Conservation (phyloP, 2,329 filamentous ascomycete genomes). For the Akanthomyces dipterigenus region DNA sequence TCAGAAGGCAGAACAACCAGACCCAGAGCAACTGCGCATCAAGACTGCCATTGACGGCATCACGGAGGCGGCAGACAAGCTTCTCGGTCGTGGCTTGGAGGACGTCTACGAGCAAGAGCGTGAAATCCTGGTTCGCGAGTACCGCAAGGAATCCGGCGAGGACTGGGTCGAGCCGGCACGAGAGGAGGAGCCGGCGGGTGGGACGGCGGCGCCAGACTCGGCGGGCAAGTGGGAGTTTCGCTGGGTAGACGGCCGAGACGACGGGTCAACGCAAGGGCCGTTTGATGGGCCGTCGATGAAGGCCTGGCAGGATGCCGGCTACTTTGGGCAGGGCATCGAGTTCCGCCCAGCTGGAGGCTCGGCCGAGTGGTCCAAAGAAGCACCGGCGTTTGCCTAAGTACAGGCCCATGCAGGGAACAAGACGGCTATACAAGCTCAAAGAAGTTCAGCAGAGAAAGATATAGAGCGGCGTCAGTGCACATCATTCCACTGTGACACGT, state of each 20-base stretch:
- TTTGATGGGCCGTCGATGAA: constrained; percentile 82
- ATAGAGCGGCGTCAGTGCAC: neutral
- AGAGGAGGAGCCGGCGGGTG: constrained; percentile 61
- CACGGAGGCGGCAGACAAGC: constrained; percentile 81
- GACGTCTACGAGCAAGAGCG: constrained; percentile 91
- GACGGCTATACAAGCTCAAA: neutral
- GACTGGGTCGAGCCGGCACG: constrained; percentile 61
- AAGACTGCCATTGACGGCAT: constrained; percentile 72
- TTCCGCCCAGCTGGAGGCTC: constrained; percentile 56
- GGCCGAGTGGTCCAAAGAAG: constrained; percentile 44
- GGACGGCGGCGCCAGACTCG: constrained; percentile 32
- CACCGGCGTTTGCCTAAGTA: constrained; percentile 41
- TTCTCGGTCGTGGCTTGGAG: constrained; percentile 73
- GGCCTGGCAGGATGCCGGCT: constrained; percentile 85
- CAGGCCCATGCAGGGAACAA: neutral
- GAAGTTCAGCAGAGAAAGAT: too few relatives aligned
- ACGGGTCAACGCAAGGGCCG: constrained; percentile 72
- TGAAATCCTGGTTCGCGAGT: constrained; percentile 77
- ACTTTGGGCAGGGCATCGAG: constrained; percentile 86
- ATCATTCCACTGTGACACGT: neutral
- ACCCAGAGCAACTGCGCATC: constrained; percentile 62
- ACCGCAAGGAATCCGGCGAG: constrained; percentile 77
- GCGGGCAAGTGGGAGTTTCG: constrained; percentile 70
- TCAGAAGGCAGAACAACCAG: constrained; percentile 56
- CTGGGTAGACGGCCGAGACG: constrained; percentile 84